Conservation (phyloP, 2,329 filamentous ascomycete species). For the Alternaria sp. region DNA sequence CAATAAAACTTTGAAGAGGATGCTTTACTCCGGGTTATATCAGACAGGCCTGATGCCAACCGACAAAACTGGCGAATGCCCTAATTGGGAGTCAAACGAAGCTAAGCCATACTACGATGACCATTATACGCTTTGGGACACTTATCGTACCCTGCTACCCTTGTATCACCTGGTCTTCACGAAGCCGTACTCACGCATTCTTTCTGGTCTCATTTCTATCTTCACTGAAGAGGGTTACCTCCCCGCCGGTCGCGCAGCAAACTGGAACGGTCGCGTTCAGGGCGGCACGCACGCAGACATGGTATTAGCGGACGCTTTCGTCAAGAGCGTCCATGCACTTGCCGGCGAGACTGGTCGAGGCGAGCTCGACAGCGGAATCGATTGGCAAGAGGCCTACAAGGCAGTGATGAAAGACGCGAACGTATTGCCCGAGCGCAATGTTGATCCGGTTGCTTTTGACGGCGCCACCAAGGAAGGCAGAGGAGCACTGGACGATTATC, state of each 20-base stretch:
- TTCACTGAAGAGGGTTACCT: slow-evolving; percentile 41
- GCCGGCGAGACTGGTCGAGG: slow-evolving; percentile 2
- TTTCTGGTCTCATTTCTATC: slow-evolving; percentile 20
- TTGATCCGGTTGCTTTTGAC: slow-evolving; percentile 31
- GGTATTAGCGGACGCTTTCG: slow-evolving; percentile 38
- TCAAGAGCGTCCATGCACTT: slow-evolving; percentile 34
- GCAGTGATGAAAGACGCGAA: slow-evolving; percentile 47
- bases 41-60: slow-evolving; percentile 49
- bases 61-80: slow-evolving; percentile 36
- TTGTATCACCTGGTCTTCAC: slow-evolving; percentile 26
- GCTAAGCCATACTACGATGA: slow-evolving; percentile 47
- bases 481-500: slow-evolving; percentile 30
- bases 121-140: slow-evolving; percentile 31
- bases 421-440: slow-evolving; percentile 36
- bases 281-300: slow-evolving; percentile 47
- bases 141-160: slow-evolving; percentile 16
- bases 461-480: slow-evolving; percentile 36
- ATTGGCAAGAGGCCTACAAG: slow-evolving; percentile 42
- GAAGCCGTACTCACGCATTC: slow-evolving; percentile 9
- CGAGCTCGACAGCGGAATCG: slow-evolving; percentile 24
- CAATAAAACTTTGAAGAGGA: slow-evolving; percentile 5
- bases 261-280: slow-evolving; percentile 45
- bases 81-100: slow-evolving; percentile 31
- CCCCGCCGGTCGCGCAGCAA: slow-evolving; percentile 43
- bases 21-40: slow-evolving; percentile 48